phyloP scores from a whole-genome alignment of 2,329 filamentous ascomycete species.

The Colletotrichum horii region DNA sequence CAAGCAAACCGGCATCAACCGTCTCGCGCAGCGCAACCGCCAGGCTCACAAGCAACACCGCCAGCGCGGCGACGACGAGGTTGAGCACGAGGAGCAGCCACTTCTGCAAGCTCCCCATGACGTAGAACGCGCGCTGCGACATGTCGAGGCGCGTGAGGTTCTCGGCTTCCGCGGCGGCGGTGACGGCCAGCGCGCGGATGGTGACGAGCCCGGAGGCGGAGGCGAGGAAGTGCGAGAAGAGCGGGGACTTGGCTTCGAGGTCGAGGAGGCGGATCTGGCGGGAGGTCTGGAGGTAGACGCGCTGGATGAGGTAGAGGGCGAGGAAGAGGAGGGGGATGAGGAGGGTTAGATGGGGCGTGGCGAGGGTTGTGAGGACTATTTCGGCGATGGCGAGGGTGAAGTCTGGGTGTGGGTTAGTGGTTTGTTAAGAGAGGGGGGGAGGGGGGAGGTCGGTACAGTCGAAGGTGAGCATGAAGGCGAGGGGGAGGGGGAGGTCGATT shows the following conservation, averaged over 20 bases:
- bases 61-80: conserved; percentile 50
- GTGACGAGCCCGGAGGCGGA: conserved; percentile 52
- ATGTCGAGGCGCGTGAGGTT: conserved; percentile 55
- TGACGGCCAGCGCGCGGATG: conserved; percentile 61
- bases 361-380: conserved; percentile 49
- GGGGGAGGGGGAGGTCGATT: conserved; percentile 26
- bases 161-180: conserved; percentile 42
- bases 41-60: conserved; percentile 48
- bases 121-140: conserved; percentile 63
- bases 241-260: conserved; percentile 46
- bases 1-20: conserved; percentile 17
- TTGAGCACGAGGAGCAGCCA: conserved; percentile 61
- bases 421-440: too few relatives aligned
- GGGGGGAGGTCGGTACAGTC: not conserved
- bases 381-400: conserved; percentile 38
- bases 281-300: conserved; percentile 46
- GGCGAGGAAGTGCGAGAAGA: conserved; percentile 48
- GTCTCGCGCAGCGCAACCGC: conserved; percentile 32
- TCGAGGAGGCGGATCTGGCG: conserved; percentile 47
- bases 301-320: conserved; percentile 34
- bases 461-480: conserved; percentile 28
- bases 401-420: not conserved
- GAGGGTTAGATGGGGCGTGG: conserved; percentile 49
- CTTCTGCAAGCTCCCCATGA: conserved; percentile 60
- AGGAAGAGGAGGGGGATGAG: conserved; percentile 40